Evolutionary conservation across 1,284 basidiomycete species (phyloP).

Genomic region (Fomitopsis betulina): DNA sequence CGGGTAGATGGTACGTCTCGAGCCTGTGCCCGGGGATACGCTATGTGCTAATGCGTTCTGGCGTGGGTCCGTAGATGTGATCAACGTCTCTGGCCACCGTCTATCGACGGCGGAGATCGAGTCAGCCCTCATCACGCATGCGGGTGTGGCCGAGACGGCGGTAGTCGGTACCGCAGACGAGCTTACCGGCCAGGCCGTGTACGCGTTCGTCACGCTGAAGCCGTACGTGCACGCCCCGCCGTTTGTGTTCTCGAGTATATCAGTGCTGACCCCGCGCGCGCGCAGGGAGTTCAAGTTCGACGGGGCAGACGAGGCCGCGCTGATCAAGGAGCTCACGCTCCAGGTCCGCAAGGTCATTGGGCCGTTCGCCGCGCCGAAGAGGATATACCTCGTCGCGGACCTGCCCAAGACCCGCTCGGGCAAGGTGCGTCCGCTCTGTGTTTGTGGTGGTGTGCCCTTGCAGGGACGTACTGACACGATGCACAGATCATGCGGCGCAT

Average conservation of each 20-base stretch:
- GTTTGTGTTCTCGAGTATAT: conserved; percentile 17
- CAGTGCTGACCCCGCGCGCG: neutral
- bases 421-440: conserved; percentile 66
- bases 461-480: neutral
- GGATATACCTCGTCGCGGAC: conserved; percentile 82
- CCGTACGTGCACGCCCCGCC: conserved; percentile 13
- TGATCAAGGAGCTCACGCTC: conserved; percentile 86
- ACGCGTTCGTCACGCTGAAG: conserved; percentile 83
- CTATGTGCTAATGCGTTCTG: neutral
- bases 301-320: conserved; percentile 58
- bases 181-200: conserved; percentile 84
- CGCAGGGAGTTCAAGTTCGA: conserved; percentile 79
- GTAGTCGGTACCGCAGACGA: conserved; percentile 90
- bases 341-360: conserved; percentile 97
- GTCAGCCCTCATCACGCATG: conserved; percentile 90
- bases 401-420: conserved; percentile 97
- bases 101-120: conserved; percentile 98
- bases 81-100: conserved; percentile 95
- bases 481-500: conserved; percentile 86
- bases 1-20: conserved; percentile 81
- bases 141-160: conserved; percentile 92
- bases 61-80: conserved; percentile 53
- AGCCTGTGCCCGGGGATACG: neutral
- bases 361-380: conserved; percentile 94
- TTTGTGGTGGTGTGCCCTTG: neutral